Percentiles rank a stretch among this genome's conserved stretches.
These are phyloP conservation scores for Boletus sp. DNA, from an alignment of 768 basidiomycete genomes.

Conservation along the genomic window DNA sequence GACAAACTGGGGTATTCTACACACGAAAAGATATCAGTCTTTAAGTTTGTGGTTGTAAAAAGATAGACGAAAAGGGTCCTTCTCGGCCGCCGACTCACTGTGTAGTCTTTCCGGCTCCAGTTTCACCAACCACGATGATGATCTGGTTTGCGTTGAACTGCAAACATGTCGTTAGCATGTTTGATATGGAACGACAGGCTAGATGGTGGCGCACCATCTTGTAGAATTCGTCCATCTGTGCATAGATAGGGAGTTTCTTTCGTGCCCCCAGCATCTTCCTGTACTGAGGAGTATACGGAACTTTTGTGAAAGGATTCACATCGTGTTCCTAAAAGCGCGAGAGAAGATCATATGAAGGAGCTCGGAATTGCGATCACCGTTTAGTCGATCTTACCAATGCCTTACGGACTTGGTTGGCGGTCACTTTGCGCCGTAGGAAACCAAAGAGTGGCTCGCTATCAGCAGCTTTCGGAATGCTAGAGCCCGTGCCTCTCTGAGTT, in stretches of 20 bases:
- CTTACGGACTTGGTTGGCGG: constrained; percentile 58
- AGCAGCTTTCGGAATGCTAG: constrained; percentile 13
- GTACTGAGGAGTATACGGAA: constrained; percentile 75
- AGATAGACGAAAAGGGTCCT: constrained; percentile 18
- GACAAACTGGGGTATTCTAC: constrained; percentile 94
- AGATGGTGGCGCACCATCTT: constrained; percentile 63
- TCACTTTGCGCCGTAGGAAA: constrained; percentile 68
- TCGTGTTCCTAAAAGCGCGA: constrained; percentile 58
- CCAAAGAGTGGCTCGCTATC: constrained; percentile 67
- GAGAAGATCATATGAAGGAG: neutral
- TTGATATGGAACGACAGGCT: neutral
- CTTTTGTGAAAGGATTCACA: constrained; percentile 86
- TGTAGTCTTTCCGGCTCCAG: constrained; percentile 94
- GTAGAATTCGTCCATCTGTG: constrained; percentile 92
- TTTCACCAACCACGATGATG: constrained; percentile 90
- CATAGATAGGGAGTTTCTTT: constrained; percentile 86
- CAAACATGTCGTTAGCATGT: neutral
- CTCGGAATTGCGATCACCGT: neutral
- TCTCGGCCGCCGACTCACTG: constrained; percentile 58
- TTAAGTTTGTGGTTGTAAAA: constrained; percentile 22
- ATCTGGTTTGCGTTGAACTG: constrained; percentile 59
- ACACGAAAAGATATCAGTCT: constrained; percentile 30
- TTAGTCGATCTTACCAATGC: constrained; percentile 57
- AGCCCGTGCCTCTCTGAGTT: constrained; percentile 28
- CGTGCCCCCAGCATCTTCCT: constrained; percentile 81